Percentiles rank a stretch among this genome's conserved stretches.
Evolutionary conservation across 1,284 basidiomycete species (phyloP).

Genomic region (Apiotrichum veenhuisii): DNA sequence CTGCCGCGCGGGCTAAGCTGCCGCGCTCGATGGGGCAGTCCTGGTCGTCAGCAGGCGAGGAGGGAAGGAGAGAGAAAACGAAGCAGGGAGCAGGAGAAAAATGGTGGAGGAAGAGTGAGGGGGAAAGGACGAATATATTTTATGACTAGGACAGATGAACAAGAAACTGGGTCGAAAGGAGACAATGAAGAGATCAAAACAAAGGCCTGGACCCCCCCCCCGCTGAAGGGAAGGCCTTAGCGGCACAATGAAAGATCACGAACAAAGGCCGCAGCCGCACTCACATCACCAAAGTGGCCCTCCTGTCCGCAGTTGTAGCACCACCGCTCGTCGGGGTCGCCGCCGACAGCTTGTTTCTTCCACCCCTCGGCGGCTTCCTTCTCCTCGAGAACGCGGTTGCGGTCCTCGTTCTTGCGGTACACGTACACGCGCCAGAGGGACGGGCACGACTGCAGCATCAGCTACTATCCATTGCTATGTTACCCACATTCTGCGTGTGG

Average conservation of each 20-base stretch:
- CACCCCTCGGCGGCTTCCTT: constrained; percentile 29
- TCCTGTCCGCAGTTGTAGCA: constrained; percentile 81
- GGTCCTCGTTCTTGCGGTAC: constrained; percentile 62
- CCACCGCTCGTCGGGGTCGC: constrained; percentile 45
- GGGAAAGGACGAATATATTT: too few relatives aligned
- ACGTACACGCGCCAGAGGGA: constrained; percentile 82
- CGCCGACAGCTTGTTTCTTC: constrained; percentile 40
- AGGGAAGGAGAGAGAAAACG: too few relatives aligned
- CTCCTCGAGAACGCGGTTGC: constrained; percentile 53
- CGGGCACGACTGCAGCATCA: constrained; percentile 66
- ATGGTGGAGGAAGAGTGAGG: too few relatives aligned
- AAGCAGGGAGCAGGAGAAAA: too few relatives aligned
- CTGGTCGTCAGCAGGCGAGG: constrained; percentile 54
- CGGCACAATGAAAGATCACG: too few relatives aligned
- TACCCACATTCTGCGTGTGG: constrained; percentile 66
- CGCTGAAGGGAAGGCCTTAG: too few relatives aligned
- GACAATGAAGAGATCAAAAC: too few relatives aligned
- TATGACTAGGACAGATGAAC: too few relatives aligned
- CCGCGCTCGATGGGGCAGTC: constrained; percentile 64
- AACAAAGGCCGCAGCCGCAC: too few relatives aligned
- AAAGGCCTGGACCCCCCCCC: too few relatives aligned
- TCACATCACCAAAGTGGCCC: constrained; percentile 83
- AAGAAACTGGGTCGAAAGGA: too few relatives aligned
- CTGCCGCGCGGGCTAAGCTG: constrained; percentile 55
- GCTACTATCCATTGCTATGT: not conserved